These are phyloP conservation scores for Xylaria hypoxylon DNA, from an alignment of 2,329 filamentous ascomycete species.

Conservation along the genomic window DNA sequence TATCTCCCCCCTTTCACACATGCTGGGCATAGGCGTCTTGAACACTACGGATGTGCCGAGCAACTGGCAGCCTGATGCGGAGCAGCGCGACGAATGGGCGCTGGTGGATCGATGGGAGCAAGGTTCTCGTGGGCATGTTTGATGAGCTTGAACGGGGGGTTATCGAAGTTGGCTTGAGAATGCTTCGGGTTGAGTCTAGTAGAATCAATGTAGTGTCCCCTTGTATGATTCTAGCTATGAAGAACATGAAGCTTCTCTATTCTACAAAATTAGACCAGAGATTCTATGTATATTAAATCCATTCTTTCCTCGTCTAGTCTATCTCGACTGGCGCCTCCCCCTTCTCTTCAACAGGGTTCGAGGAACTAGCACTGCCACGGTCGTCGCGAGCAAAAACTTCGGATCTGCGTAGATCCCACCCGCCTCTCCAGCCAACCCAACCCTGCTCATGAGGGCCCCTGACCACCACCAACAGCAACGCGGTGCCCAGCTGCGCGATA, in stretches of 20 bases:
- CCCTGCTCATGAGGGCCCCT: slow-evolving; percentile 49
- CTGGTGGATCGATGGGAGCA: slow-evolving; percentile 10
- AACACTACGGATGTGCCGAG: background rate
- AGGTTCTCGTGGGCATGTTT: background rate
- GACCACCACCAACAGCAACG: slow-evolving; percentile 41
- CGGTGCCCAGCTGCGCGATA: slow-evolving; percentile 48
- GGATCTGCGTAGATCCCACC: slow-evolving; percentile 45
- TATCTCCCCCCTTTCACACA: slow-evolving; percentile 13
- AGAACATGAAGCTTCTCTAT: background rate
- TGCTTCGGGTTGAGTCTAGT: background rate
- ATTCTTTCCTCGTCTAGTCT: background rate
- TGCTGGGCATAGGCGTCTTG: slow-evolving; percentile 6
- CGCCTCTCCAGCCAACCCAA: slow-evolving; percentile 52
- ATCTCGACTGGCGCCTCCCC: slow-evolving; percentile 8
- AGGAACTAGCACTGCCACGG: background rate
- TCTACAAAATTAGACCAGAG: background rate
- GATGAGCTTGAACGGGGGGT: background rate
- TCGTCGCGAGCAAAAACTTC: slow-evolving; percentile 9
- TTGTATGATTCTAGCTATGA: background rate
- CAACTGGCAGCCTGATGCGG: slow-evolving; percentile 17
- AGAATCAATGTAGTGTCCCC: background rate
- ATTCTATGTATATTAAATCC: background rate
- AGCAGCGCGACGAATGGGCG: slow-evolving; percentile 13
- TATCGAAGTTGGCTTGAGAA: background rate
- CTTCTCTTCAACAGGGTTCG: slow-evolving; percentile 35